Conservation (phyloP, 148 eudicot genomes). For the Simmondsia chinensis region DNA sequence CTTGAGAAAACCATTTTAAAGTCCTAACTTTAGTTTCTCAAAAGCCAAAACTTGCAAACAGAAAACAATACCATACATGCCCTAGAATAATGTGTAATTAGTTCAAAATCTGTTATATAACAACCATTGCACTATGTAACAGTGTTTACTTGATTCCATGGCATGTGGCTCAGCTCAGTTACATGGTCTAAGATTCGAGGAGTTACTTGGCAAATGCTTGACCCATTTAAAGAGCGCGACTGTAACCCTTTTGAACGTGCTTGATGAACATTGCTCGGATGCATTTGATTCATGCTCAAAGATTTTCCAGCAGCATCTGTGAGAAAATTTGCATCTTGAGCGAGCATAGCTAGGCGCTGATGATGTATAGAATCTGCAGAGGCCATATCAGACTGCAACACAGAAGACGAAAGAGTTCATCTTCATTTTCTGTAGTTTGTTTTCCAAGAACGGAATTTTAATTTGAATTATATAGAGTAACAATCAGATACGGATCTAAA, state of each 20-base stretch:
- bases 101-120: no score
- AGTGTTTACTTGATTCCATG: no score
- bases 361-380: conserved; percentile 19
- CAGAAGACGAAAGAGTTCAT: not conserved
- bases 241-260: conserved; percentile 10
- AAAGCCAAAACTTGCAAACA: no score
- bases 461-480: not conserved
- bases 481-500: no score
- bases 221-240: conserved; percentile 8
- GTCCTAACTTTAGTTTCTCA: no score
- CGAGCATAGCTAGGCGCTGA: conserved; percentile 14
- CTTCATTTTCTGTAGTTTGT: not conserved
- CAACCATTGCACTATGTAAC: no score
- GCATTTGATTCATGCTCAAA: conserved; percentile 3
- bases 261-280: conserved; percentile 9
- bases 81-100: no score
- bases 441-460: not conserved
- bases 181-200: no score
- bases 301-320: conserved; percentile 12
- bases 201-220: conserved; percentile 2
- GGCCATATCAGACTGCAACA: conserved; percentile 20
- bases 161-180: no score
- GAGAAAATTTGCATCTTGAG: conserved; percentile 17
- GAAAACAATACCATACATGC: no score
- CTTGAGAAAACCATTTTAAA: no score